Base-by-base conservation (phyloP, 2,329 filamentous ascomycete genomes). In the Lachnellula hyalina region DNA sequence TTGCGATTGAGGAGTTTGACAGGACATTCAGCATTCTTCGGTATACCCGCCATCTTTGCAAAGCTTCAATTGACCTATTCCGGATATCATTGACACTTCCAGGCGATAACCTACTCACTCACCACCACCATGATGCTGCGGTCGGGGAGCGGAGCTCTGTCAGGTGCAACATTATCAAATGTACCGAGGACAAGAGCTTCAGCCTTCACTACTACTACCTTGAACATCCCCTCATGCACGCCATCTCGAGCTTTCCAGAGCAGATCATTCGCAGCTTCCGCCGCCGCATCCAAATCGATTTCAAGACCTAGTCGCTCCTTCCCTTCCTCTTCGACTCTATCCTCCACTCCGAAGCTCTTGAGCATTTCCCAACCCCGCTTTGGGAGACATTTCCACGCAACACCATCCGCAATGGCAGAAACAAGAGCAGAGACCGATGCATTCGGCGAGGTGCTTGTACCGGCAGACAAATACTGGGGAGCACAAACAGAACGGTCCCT, bases 401-500 rank as follows among this genome's bases (percentile, higher is more conserved):
- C 67, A 25, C 35, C 66, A 58, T 61, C 61, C 61, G 68, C 28
- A 44, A 71, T 71, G 68, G 71, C 76, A 63, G 73, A 67, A 61
- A 87, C 85, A 63, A 85, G 94, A 75, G 90, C 87, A 68, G 94
- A 99, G 77, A 94, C 84, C 75, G 94, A 99, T 80, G 94, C 94
- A 75, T 97, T 97, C 79, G 94, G 94, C 76, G 91, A 96, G 78
- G 84, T 99, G 73, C 85, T 96, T 79, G 92, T 97, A 65, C 82
- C 88, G 42, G 81, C 82, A 62, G 90, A 96, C 83, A 93, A 88
- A 79, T 99, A 99, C 82, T 99, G 94, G 93, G 94, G 94, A 70
- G 93, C 93, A 58, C 93, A 96, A 81, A 96, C 93, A 52, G 88
- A 96, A 82, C 87, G 93, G 64, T 97, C 93, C 51, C 83, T 97